Evolutionary conservation across 352 stramenopile genomes (phyloP).

Genomic region (Phytophthora hibernalis): DNA sequence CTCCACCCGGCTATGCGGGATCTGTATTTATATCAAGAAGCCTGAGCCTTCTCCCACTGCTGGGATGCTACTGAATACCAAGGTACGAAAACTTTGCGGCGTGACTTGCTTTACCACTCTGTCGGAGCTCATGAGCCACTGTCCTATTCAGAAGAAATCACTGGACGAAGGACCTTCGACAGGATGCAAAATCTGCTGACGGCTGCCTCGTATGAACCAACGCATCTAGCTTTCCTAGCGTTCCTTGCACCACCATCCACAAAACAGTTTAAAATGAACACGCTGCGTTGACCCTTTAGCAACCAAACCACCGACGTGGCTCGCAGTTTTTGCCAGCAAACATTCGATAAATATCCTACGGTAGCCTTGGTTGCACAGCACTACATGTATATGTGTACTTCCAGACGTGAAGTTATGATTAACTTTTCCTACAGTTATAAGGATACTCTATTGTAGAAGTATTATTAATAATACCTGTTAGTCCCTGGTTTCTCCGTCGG

Average conservation of each 20-base stretch:
- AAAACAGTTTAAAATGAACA: too few species aligned
- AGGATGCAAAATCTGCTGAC: slow-evolving; percentile 38
- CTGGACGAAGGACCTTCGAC: slow-evolving; percentile 22
- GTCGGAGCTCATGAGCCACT: neutral
- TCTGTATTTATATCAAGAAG: slow-evolving; percentile 37
- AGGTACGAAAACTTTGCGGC: slow-evolving; percentile 21
- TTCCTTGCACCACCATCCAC: neutral
- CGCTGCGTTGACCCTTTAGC: too few species aligned
- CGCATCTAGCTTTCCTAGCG: neutral
- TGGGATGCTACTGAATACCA: slow-evolving; percentile 23
- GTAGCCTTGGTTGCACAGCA: too few species aligned
- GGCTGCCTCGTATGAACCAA: neutral
- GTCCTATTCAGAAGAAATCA: slow-evolving; percentile 20
- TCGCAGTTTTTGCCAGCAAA: too few species aligned
- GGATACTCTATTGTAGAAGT: too few species aligned
- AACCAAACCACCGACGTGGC: too few species aligned
- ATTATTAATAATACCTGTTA: too few species aligned
- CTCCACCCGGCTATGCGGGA: slow-evolving; percentile 43
- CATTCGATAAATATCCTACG: too few species aligned
- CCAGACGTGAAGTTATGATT: too few species aligned
- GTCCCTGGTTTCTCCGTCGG: too few species aligned
- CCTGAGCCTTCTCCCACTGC: slow-evolving; percentile 18
- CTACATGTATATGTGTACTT: too few species aligned
- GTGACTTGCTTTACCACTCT: neutral
- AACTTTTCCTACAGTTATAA: too few species aligned